These are phyloP conservation scores for Glomus cerebriforme DNA, from an alignment of 192 early-diverging fungal species.

Conservation along the genomic window DNA sequence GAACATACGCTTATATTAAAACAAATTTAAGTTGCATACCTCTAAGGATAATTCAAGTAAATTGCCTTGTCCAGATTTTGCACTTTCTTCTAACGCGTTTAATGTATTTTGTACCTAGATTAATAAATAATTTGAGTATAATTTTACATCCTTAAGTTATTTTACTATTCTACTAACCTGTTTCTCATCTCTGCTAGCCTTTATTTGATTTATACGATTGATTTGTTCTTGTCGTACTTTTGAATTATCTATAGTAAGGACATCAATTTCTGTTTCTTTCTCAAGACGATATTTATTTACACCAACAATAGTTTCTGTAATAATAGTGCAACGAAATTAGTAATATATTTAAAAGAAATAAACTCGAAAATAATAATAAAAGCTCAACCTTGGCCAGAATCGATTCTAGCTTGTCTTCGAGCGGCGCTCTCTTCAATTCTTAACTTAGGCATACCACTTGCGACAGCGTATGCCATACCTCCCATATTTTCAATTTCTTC, in stretches of 20 bases:
- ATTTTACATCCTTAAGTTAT: not conserved
- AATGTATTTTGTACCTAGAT: conserved; percentile 53
- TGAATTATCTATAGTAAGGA: conserved; percentile 81
- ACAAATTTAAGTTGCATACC: conserved; percentile 34
- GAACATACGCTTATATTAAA: not conserved
- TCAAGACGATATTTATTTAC: conserved; percentile 85
- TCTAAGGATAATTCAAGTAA: conserved; percentile 73
- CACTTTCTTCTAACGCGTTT: conserved; percentile 68
- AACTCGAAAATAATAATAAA: not conserved
- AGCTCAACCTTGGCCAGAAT: conserved; percentile 74
- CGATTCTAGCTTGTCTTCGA: conserved; percentile 85
- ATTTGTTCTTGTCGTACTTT: conserved; percentile 68
- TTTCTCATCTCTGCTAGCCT: conserved; percentile 54
- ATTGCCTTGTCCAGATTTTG: conserved; percentile 68
- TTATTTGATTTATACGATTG: conserved; percentile 60
- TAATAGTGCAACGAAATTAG: not conserved
- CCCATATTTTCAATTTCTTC: conserved; percentile 83
- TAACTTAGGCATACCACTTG: conserved; percentile 86
- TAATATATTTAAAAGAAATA: not conserved
- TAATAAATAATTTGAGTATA: not conserved
- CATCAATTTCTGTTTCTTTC: conserved; percentile 67
- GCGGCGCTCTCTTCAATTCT: conserved; percentile 87
- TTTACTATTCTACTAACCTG: conserved; percentile 39
- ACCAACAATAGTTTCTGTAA: conserved; percentile 81
- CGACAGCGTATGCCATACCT: conserved; percentile 91